Base-by-base conservation (phyloP, 139 green algal species). In the Ostreobium quekettii region DNA sequence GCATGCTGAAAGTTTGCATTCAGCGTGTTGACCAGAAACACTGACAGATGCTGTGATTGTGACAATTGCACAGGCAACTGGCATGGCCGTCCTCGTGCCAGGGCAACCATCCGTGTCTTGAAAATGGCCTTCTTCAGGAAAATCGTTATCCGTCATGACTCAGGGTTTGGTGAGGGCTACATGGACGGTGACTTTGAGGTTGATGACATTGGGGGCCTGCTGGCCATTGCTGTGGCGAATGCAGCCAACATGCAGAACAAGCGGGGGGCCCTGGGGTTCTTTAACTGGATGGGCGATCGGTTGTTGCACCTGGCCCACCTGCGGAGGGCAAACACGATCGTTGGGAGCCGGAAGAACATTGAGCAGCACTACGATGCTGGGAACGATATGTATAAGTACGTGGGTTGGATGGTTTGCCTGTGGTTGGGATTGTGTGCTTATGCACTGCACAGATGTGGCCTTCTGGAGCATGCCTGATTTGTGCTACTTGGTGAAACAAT, bases 361-460 rank as follows among this genome's bases (percentile, higher is more conserved):
- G 86, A 92, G 80, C 84, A 93, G 74, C 93, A 98, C 79, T 98
- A 98, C 72, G 93, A 98, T 74, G 86, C 88, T 2, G 93, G 93
- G 68, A 98, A 98, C 68, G 86, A 78, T 49, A 95, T 98, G 87
- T 93, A 92, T 66, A 71, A 66, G 49, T 58, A 48, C 19, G 30
- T 24, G 6, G 42, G n/a, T 26, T 19, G 7, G 42, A 53, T 53
- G 42, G 42, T 19, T 53, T 53, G n/a, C n/a, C n/a, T n/a, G n/a
- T n/a, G n/a, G n/a, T n/a, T n/a, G n/a, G n/a, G n/a, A n/a, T n/a
- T n/a, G n/a, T n/a, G n/a, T n/a, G n/a, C n/a, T n/a, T n/a, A n/a
- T n/a, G n/a, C n/a, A n/a, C n/a, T n/a, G n/a, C n/a, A n/a, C n/a
- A n/a, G n/a, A n/a, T n/a, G n/a, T n/a, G n/a, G n/a, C n/a, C n/a